phyloP scores from a whole-genome alignment of 176 grass and related monocot species.

The Oryza longistaminata region DNA sequence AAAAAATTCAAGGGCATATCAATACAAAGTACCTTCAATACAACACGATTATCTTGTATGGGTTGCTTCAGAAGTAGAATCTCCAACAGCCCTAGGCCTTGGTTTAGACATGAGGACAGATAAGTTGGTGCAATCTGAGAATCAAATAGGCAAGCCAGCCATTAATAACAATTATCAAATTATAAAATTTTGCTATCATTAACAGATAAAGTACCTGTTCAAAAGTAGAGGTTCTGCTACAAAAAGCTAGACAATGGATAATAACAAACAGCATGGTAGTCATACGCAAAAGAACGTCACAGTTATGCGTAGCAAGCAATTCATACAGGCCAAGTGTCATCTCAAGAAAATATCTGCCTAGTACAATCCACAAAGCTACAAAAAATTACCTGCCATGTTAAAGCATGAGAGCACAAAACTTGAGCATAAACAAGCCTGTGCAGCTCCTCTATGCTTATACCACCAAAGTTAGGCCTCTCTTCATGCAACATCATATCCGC shows the following conservation, averaged over 20 bases:
- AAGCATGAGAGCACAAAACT: conserved; percentile 90
- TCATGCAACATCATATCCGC: conserved; percentile 83
- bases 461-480: conserved; percentile 69
- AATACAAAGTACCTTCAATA: conserved; percentile 69
- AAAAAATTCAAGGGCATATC: conserved; percentile 16
- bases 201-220: conserved; percentile 16
- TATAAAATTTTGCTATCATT: neutral
- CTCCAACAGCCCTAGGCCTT: conserved; percentile 85
- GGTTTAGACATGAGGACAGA: conserved; percentile 84
- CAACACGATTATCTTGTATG: conserved; percentile 62
- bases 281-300: conserved; percentile 6
- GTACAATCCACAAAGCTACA: conserved; percentile 22
- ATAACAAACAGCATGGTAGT: conserved; percentile 1
- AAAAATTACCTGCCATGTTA: conserved; percentile 96
- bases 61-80: conserved; percentile 90
- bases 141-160: conserved; percentile 47
- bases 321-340: neutral
- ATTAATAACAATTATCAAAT: conserved; percentile 21
- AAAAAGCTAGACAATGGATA: conserved; percentile 3
- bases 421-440: conserved; percentile 89
- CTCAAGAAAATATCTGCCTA: conserved; percentile 1
- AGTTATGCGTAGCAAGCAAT: neutral
- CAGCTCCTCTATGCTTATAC: conserved; percentile 88
- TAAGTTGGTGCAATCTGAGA: conserved; percentile 91
- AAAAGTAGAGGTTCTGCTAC: neutral